Evolutionary conservation across 2,329 filamentous ascomycete species (phyloP), one percentile per base, ranked within the genome.

Genomic region (Cladosporium phlei): DNA sequence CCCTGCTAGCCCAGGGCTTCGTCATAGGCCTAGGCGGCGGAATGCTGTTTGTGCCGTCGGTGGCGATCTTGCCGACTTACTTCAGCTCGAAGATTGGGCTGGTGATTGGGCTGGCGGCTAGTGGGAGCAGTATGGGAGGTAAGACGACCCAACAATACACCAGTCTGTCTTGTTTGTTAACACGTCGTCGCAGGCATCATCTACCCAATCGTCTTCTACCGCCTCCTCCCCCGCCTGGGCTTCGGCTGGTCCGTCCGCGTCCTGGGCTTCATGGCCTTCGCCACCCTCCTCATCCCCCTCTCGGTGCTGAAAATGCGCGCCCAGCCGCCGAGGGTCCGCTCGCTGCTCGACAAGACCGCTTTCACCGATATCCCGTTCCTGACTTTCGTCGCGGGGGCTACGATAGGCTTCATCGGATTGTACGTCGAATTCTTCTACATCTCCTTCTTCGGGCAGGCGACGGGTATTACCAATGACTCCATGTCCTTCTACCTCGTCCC

Each of bases 31-130:
- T 72, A 9, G 73, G 73, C 5, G 65, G 64, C 0, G 71, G 70
- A 7, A 62, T 57, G 42, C 46, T 59, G 9, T 57, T 57, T 39
- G 62, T 74, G 2, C 70, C 71, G 1, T 66, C 61, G 12, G 66
- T 75, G 1, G 70, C 71, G 4, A 73, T 75, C 43, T 53, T 75
- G 12, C 65, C 64, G 4, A 73, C 71, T 0, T 76, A 75, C 54
- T 76, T 75, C 56, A 66, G 57, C 21, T 69, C 64, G 1, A 65
- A 60, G 16, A 63, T 75, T 19, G 72, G 70, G 5, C 60, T 67
- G 0, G 71, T 68, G 0, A 68, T 72, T 25, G 72, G 72, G 5
- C 47, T 75, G 16, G 70, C 70, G 4, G 71, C 72, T 2, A 61
- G 66, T 12, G 72, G 72, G 1, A 69, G 65, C 46, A 69, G 64